These are phyloP conservation scores for Glycyrrhiza uralensis DNA, from an alignment of 306 rosid species.

Conservation along the genomic window DNA sequence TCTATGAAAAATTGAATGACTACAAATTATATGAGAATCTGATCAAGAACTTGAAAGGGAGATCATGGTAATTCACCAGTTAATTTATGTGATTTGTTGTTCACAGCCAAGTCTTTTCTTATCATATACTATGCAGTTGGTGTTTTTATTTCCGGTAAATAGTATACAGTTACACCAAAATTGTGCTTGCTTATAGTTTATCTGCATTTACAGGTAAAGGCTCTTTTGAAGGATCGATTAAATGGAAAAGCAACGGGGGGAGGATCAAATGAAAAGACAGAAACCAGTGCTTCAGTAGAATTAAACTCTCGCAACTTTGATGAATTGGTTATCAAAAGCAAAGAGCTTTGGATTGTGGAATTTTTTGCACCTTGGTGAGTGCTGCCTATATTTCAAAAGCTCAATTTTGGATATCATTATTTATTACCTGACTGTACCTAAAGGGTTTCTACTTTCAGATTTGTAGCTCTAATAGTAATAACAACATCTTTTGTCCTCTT, in stretches of 20 bases:
- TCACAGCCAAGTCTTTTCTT: background rate
- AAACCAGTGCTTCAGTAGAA: slow-evolving; percentile 74
- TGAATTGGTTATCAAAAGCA: slow-evolving; percentile 81
- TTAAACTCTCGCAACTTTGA: slow-evolving; percentile 78
- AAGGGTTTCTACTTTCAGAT: slow-evolving; percentile 9
- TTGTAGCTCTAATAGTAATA: background rate
- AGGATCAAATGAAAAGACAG: slow-evolving; percentile 73
- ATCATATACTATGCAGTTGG: background rate
- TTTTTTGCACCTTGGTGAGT: slow-evolving; percentile 97
- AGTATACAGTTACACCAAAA: background rate
- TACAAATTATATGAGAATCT: background rate
- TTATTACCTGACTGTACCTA: background rate
- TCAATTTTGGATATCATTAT: slow-evolving; percentile 3
- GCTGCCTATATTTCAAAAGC: background rate
- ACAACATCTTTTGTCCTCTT: slow-evolving; percentile 13
- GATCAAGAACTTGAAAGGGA: background rate
- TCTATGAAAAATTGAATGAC: background rate
- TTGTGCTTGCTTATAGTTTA: background rate
- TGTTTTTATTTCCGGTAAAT: background rate
- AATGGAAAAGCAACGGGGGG: slow-evolving; percentile 80
- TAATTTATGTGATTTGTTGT: background rate
- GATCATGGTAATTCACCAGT: background rate
- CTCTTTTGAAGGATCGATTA: slow-evolving; percentile 81
- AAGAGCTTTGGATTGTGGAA: slow-evolving; percentile 97
- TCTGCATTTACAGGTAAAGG: slow-evolving; percentile 61